Conservation (phyloP, 176 grass and related monocot species). For the Eleusine coracana region DNA sequence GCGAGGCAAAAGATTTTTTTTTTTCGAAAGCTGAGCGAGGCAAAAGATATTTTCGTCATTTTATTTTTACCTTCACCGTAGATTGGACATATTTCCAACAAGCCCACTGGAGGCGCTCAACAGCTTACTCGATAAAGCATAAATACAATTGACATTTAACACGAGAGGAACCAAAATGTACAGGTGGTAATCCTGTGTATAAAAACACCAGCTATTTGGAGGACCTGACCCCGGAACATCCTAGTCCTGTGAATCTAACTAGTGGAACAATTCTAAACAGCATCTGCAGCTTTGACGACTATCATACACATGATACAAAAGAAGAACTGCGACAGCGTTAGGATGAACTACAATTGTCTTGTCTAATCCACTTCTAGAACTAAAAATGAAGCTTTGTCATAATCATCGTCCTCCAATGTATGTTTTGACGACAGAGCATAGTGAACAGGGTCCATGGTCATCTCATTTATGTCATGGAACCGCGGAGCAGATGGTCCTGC, state of each 20-base stretch:
- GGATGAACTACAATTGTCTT: conserved; percentile 28
- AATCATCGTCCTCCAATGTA: conserved; percentile 70
- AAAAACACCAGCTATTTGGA: conserved; percentile 15
- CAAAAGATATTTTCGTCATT: neutral
- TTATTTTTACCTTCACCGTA: neutral
- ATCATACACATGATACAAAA: conserved; percentile 51
- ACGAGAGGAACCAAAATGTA: conserved; percentile 12
- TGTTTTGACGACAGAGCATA: conserved; percentile 51
- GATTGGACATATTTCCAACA: neutral
- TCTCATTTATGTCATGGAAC: too few relatives aligned
- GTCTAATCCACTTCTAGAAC: too few relatives aligned
- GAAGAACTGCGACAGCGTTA: too few relatives aligned
- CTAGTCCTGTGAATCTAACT: conserved; percentile 22
- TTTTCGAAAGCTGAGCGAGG: too few relatives aligned
- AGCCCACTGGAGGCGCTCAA: too few relatives aligned
- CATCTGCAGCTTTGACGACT: conserved; percentile 32
- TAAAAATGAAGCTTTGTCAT: too few relatives aligned
- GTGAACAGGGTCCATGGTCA: too few relatives aligned
- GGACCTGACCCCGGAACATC: conserved; percentile 4
- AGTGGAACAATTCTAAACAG: conserved; percentile 45
- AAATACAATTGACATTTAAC: conserved; percentile 14
- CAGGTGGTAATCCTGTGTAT: conserved; percentile 22
- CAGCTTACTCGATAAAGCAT: neutral
- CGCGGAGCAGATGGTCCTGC: neutral
- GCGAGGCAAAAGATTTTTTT: too few relatives aligned